Conservation (phyloP, 495 filamentous ascomycete genomes). For the Xylaria palmicola region DNA sequence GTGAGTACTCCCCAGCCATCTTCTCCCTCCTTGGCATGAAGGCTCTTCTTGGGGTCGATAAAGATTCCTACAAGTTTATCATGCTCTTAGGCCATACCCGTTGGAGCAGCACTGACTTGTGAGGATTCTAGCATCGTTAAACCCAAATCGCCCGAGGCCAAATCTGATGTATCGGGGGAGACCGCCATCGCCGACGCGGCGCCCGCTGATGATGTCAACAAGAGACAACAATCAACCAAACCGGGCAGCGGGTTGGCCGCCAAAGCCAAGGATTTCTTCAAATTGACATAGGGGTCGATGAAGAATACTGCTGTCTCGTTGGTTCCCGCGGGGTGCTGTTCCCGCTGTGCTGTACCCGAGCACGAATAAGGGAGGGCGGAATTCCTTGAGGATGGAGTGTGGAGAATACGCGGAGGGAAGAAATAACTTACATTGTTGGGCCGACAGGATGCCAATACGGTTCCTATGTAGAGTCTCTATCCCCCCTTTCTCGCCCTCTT, state of each 20-base stretch:
- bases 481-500: no score
- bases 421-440: not conserved
- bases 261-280: constrained; percentile 56
- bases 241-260: constrained; percentile 40
- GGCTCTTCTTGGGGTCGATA: no score
- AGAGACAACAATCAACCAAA: constrained; percentile 15
- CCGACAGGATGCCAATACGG: no score
- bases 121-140: constrained; percentile 55
- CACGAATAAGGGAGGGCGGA: not conserved
- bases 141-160: not conserved
- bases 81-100: no score
- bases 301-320: not conserved
- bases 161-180: not conserved
- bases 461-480: no score
- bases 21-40: no score
- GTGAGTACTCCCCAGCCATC: no score
- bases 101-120: no score
- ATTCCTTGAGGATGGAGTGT: no score
- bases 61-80: no score
- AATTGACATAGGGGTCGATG: constrained; percentile 39
- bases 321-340: not conserved
- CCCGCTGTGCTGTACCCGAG: not conserved
- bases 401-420: no score
- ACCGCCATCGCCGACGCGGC: not conserved
- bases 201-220: constrained; percentile 8